Evolutionary conservation across 768 basidiomycete species (phyloP).

Genomic region (Psilocybe azurescens): DNA sequence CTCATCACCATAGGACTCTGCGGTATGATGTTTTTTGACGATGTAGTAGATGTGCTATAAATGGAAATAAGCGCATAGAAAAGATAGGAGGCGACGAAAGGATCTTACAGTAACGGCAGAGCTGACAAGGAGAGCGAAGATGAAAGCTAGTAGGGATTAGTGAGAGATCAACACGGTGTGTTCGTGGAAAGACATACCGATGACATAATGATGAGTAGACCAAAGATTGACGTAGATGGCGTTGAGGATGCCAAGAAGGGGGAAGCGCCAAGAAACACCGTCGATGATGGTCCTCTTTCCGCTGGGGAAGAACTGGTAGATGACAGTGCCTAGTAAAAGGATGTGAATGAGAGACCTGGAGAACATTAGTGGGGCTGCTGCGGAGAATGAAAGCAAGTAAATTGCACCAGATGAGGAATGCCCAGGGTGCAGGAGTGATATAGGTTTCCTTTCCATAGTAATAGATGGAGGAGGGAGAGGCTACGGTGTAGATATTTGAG

Average conservation of each 20-base stretch:
- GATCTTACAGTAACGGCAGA: constrained; percentile 59
- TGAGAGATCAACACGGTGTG: constrained; percentile 11
- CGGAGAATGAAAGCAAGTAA: neutral
- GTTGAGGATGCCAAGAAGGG: constrained; percentile 86
- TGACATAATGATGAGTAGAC: constrained; percentile 75
- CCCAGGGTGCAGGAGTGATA: constrained; percentile 93
- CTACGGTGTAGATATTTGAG: constrained; percentile 87
- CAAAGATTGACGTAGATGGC: constrained; percentile 89
- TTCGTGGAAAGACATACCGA: constrained; percentile 44
- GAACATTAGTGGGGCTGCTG: constrained; percentile 20
- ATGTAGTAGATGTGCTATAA: constrained; percentile 90
- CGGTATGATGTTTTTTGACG: constrained; percentile 83
- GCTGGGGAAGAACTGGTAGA: constrained; percentile 84
- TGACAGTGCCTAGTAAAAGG: constrained; percentile 86
- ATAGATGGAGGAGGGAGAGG: constrained; percentile 75
- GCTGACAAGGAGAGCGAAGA: constrained; percentile 88
- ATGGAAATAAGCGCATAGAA: constrained; percentile 30
- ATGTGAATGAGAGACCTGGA: constrained; percentile 86
- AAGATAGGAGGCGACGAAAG: neutral
- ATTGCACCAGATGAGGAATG: constrained; percentile 84
- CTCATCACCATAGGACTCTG: constrained; percentile 74
- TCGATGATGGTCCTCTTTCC: constrained; percentile 86
- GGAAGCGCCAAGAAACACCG: constrained; percentile 91
- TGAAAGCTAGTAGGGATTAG: constrained; percentile 62
- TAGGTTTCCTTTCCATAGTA: constrained; percentile 84